Percentiles rank a stretch among this genome's conserved stretches.
Conservation (phyloP, 352 stramenopile species). For the Elongisporangium prolatum region DNA sequence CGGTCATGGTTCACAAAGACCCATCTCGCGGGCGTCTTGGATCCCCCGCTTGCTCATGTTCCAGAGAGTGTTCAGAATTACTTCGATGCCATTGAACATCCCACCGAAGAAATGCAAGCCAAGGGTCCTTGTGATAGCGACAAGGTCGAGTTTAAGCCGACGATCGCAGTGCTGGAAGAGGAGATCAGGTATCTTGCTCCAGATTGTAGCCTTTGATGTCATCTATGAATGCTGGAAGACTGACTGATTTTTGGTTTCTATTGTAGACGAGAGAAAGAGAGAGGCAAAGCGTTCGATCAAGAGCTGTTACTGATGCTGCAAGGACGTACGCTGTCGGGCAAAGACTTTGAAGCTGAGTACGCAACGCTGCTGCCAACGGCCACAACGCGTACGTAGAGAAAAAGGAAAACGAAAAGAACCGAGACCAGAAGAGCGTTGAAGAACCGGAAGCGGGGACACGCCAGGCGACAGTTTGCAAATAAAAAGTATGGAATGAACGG, state of each 20-base stretch:
- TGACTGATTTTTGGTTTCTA: conserved; percentile 4
- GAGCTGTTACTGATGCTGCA: conserved; percentile 57
- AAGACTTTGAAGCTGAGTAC: conserved; percentile 45
- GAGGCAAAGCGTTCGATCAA: conserved; percentile 35
- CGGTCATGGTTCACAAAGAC: conserved; percentile 54
- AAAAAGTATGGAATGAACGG: not conserved
- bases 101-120: not conserved
- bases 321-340: conserved; percentile 48
- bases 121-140: conserved; percentile 1
- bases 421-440: not conserved
- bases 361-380: conserved; percentile 10
- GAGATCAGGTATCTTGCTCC: conserved; percentile 37
- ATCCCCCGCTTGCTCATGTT: conserved; percentile 36
- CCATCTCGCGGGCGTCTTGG: conserved; percentile 35
- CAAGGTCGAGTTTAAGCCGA: conserved; percentile 5
- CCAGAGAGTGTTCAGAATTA: conserved; percentile 19
- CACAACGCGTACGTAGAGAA: not conserved
- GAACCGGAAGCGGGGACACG: not conserved
- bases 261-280: conserved; percentile 32
- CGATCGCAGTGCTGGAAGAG: conserved; percentile 30
- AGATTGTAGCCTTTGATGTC: not conserved
- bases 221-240: not conserved
- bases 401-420: not conserved
- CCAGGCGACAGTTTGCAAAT: not conserved
- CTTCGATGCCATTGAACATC: conserved; percentile 1